Conservation (phyloP, 805 yeast species). For the Ogataea neopini region DNA sequence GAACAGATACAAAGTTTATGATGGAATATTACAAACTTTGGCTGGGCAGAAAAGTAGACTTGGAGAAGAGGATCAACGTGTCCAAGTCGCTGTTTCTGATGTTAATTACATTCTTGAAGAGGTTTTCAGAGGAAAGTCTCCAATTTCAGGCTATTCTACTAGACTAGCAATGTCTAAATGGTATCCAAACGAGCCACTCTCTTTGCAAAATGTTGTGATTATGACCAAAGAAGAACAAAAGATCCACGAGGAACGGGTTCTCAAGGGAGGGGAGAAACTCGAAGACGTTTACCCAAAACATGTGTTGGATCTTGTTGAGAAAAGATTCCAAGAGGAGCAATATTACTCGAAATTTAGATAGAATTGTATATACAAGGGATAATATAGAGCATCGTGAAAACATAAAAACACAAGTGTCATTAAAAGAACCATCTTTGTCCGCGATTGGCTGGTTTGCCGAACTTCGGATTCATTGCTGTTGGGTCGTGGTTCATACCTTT, state of each 20-base stretch:
- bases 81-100: constrained; percentile 73
- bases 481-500: constrained; percentile 31
- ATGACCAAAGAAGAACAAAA: constrained; percentile 88
- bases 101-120: constrained; percentile 86
- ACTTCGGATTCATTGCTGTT: constrained; percentile 45
- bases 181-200: constrained; percentile 67
- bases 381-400: constrained; percentile 3
- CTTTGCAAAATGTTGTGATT: constrained; percentile 77
- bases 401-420: background rate
- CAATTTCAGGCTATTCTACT: constrained; percentile 79
- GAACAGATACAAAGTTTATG: constrained; percentile 82
- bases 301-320: constrained; percentile 54
- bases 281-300: constrained; percentile 64
- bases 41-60: constrained; percentile 86
- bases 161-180: constrained; percentile 81
- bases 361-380: constrained; percentile 11
- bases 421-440: constrained; percentile 63
- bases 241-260: constrained; percentile 72
- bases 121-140: constrained; percentile 89
- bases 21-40: constrained; percentile 74
- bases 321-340: constrained; percentile 72
- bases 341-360: constrained; percentile 63
- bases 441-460: constrained; percentile 54
- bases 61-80: constrained; percentile 69
- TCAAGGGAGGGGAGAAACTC: constrained; percentile 64